Base-by-base conservation (phyloP, 768 basidiomycete species). In the Dioszegia hungarica region DNA sequence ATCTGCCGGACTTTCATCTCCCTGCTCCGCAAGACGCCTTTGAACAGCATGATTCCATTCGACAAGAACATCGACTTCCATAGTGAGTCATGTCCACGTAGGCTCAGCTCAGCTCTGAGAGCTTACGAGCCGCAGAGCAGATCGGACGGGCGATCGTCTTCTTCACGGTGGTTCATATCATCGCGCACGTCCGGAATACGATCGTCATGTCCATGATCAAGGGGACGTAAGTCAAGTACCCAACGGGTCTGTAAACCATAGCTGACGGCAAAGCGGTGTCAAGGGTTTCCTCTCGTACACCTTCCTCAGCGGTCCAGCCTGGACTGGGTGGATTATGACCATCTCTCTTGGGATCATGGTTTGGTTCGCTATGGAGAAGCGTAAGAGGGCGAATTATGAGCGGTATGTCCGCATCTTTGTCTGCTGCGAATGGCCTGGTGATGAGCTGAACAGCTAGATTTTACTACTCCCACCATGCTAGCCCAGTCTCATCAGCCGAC, bases 1-100 rank as follows among this genome's bases (percentile, higher is more conserved):
- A 83, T 97, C 73, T 97, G 93, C 82, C 85, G 93, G 59, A 93
- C 90, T 79, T 90, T 95, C 78, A 83, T 95, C 76, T 93, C 91
- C 22, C 65, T 93, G 43, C 81, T 94, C 45, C 87, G 94, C 25
- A 84, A 86, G 51, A 90, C 90, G 0, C 84, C 91, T 2, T 79
- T 98, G 25, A 67, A 69, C 59, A 61, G 57, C 29, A 54, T 75
- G 38, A 68, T 75, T 50, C 71, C 73, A 41, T 94, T 97, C 72
- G 92, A 94, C 80, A 88, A 91, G 80, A 90, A 87, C 73, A 84
- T 95, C 75, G 84, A 84, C 6, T 86, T 95, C 75, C 92, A 64
- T n/a, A 62, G 60, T 65, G 27, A 57, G 67, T 44, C 14, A 24
- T 11, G 2, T 3, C 36, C 3, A n/a, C 27, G 17, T 29, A 9